These are phyloP conservation scores for Coemansia erecta DNA, from an alignment of 192 early-diverging fungal species.

Conservation along the genomic window DNA sequence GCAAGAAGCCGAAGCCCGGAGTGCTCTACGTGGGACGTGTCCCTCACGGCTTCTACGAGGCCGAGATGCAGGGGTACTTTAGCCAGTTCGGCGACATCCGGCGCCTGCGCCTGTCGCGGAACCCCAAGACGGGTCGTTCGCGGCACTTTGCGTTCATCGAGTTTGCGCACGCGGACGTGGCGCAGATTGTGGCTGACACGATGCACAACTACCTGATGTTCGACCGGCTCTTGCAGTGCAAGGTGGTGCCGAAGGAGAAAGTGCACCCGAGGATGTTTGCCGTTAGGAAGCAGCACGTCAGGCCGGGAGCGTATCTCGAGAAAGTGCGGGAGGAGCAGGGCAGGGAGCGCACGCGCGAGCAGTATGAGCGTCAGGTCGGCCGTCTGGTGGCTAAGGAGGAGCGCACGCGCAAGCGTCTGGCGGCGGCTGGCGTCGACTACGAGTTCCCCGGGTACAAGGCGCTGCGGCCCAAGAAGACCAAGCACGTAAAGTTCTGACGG, in stretches of 20 bases:
- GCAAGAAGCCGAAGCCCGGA: constrained; percentile 44
- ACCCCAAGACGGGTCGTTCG: constrained; percentile 87
- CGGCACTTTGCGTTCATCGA: constrained; percentile 96
- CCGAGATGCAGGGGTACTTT: constrained; percentile 89
- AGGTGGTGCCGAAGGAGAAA: constrained; percentile 65
- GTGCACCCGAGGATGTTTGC: constrained; percentile 75
- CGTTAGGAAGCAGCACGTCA: constrained; percentile 55
- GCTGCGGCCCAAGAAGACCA: constrained; percentile 34
- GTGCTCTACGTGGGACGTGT: constrained; percentile 88
- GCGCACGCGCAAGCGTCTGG: constrained; percentile 61
- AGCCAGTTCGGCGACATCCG: constrained; percentile 87
- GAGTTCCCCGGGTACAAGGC: constrained; percentile 76
- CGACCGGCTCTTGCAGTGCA: constrained; percentile 75
- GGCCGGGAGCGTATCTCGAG: constrained; percentile 8
- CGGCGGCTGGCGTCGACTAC: constrained; percentile 79
- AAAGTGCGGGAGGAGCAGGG: constrained; percentile 44
- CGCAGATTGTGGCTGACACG: constrained; percentile 88
- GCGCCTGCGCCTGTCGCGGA: constrained; percentile 77
- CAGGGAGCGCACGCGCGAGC: constrained; percentile 57
- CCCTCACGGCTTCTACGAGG: constrained; percentile 95
- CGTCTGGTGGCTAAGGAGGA: constrained; percentile 59
- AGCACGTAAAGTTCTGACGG: constrained; percentile 48
- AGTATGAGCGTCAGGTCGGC: constrained; percentile 46
- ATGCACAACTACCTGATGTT: constrained; percentile 95
- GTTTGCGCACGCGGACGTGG: constrained; percentile 77